Evolutionary conservation across 306 rosid species (phyloP), one percentile per base, ranked within the genome.

Genomic region (Quercus bicolor): DNA sequence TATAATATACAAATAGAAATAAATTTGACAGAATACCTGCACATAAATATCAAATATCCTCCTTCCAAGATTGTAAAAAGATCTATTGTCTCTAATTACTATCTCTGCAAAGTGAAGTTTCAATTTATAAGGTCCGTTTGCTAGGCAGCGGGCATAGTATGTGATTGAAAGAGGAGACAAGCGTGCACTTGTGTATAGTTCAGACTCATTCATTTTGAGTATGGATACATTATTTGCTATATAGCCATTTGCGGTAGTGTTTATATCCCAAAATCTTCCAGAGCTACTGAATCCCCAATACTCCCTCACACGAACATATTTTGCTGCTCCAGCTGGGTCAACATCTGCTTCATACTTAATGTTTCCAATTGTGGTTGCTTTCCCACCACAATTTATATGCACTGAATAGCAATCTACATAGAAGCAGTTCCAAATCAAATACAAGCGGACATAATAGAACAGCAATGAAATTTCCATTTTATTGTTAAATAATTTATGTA

Each of bases 321-420:
- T 80, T 74, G 95, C 86, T 37, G 86, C 78, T 21, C 89, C 88
- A 16, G 91, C 91, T 26, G 60, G 8, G 59, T 84, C 77, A 37
- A 80, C 86, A 82, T 90, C 92, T 61, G 84, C 88, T 31, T 80
- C 15, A 75, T 87, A 87, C 74, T 54, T 81, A 56, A 85, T 56
- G 70, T 75, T 72, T 84, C 89, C 82, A 1, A 83, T 60, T 4
- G 56, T 81, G 77, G 79, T 62, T 82, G 77, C 74, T 56, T 85
- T 81, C 78, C 95, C 95, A 66, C 95, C 95, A 56, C 94, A 85
- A 52, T 86, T 90, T 78, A 88, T 61, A 78, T 85, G 86, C 77
- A 88, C 60, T 14, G 85, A 77, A 51, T 77, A 82, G 33, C 4
- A 60, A 54, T 82, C 81, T 82, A 66, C 55, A 48, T 16, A 23